These are phyloP conservation scores for Neurospora sp. DNA, from an alignment of 495 filamentous ascomycete genomes.

Conservation along the genomic window DNA sequence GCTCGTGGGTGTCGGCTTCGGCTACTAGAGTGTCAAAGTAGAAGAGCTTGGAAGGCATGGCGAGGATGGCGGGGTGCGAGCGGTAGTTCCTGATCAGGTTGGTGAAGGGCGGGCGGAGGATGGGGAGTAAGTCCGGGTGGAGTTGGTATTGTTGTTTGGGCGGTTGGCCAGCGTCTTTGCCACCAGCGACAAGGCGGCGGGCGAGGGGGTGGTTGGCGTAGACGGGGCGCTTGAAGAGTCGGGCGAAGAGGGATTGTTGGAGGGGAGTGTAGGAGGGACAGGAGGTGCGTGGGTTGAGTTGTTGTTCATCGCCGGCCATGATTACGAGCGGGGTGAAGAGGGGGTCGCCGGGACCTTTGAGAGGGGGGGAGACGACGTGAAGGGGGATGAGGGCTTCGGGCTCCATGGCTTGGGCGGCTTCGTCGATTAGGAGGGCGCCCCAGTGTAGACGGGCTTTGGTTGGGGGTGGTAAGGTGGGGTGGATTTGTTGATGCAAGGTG, in stretches of 20 bases:
- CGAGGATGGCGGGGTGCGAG: slow-evolving; percentile 46
- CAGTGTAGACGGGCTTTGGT: slow-evolving; percentile 31
- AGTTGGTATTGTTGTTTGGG: slow-evolving; percentile 5
- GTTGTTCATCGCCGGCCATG: slow-evolving; percentile 48
- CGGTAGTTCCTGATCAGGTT: slow-evolving; percentile 51
- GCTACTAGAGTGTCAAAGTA: slow-evolving; percentile 44
- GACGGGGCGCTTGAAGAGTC: slow-evolving; percentile 34
- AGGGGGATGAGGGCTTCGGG: slow-evolving; percentile 40
- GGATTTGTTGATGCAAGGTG: slow-evolving; percentile 2
- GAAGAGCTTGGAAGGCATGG: slow-evolving; percentile 41
- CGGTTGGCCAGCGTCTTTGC: background rate
- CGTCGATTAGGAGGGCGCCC: slow-evolving; percentile 44
- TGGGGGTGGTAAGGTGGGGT: slow-evolving; percentile 6
- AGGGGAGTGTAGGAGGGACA: slow-evolving; percentile 28
- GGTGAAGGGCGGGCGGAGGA: slow-evolving; percentile 37
- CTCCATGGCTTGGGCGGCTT: slow-evolving; percentile 49
- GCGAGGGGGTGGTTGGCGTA: slow-evolving; percentile 43
- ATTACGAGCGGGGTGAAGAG: slow-evolving; percentile 33
- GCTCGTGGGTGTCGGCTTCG: slow-evolving; percentile 22
- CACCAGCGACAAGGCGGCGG: slow-evolving; percentile 13
- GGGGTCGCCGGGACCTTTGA: slow-evolving; percentile 9
- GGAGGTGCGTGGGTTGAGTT: slow-evolving; percentile 41
- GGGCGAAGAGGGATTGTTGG: slow-evolving; percentile 39
- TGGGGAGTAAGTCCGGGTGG: slow-evolving; percentile 10
- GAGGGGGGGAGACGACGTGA: slow-evolving; percentile 39